A percentile compares a stretch with the other conserved stretches of the same genome.
Evolutionary conservation across 495 filamentous ascomycete genomes (phyloP).

Genomic region (Penicillium parvum): DNA sequence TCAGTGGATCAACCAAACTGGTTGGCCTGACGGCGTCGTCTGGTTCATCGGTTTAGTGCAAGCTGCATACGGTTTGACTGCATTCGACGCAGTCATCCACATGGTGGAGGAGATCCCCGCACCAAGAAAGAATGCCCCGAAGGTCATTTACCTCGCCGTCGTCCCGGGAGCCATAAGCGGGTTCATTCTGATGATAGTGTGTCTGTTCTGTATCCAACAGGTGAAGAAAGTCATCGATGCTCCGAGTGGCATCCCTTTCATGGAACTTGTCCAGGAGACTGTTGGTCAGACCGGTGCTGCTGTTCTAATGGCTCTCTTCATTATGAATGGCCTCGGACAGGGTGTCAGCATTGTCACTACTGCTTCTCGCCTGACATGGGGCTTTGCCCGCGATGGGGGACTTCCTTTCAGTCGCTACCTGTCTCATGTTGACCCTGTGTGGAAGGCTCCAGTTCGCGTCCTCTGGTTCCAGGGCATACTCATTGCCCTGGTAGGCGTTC

Average conservation of each 20-base stretch:
- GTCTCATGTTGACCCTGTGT: slow-evolving; percentile 17
- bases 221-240: slow-evolving; percentile 50
- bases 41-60: slow-evolving; percentile 56
- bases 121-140: slow-evolving; percentile 27
- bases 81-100: slow-evolving; percentile 54
- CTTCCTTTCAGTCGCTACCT: slow-evolving; percentile 34
- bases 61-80: slow-evolving; percentile 51
- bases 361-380: slow-evolving; percentile 44
- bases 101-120: slow-evolving; percentile 45
- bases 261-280: slow-evolving; percentile 31
- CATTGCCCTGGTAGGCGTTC: slow-evolving; percentile 37
- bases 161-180: slow-evolving; percentile 47
- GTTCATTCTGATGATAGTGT: slow-evolving; percentile 63
- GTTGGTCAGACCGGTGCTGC: slow-evolving; percentile 25
- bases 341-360: slow-evolving; percentile 38
- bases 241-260: slow-evolving; percentile 32
- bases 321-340: slow-evolving; percentile 37
- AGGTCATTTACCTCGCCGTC: slow-evolving; percentile 28
- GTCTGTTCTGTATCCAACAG: slow-evolving; percentile 64
- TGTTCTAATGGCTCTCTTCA: slow-evolving; percentile 32
- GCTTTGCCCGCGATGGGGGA: slow-evolving; percentile 49
- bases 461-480: slow-evolving; percentile 34
- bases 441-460: neutral
- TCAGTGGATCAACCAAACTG: slow-evolving; percentile 52
- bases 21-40: slow-evolving; percentile 56